These are phyloP conservation scores for Fraxinus cuspidata DNA, from an alignment of 257 asterid species.

Conservation along the genomic window DNA sequence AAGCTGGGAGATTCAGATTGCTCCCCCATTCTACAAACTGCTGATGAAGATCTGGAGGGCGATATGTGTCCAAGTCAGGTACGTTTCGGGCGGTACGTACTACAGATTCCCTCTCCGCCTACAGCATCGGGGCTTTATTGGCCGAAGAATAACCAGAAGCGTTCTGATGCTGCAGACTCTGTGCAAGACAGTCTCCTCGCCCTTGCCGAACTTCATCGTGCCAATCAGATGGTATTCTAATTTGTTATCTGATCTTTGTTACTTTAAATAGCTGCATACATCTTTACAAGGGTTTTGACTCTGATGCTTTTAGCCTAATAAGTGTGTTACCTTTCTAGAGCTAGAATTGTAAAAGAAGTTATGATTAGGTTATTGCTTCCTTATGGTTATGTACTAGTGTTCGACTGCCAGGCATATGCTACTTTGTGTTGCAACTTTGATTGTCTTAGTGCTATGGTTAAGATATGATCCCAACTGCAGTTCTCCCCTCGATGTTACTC, in stretches of 20 bases:
- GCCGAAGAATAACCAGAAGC: slow-evolving; percentile 38
- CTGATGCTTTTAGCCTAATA: neutral
- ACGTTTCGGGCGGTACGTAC: slow-evolving; percentile 45
- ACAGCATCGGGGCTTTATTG: slow-evolving; percentile 35
- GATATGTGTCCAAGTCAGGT: slow-evolving; percentile 45
- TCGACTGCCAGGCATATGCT: neutral
- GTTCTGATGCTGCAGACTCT: no score
- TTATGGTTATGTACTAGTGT: neutral
- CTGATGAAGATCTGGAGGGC: slow-evolving; percentile 40
- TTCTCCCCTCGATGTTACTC: neutral
- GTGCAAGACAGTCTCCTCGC: neutral
- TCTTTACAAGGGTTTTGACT: neutral
- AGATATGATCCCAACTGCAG: neutral
- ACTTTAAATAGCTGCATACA: neutral
- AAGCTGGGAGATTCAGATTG: slow-evolving; percentile 41
- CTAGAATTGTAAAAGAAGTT: neutral
- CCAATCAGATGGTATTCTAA: slow-evolving; percentile 10
- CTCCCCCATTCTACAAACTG: slow-evolving; percentile 34
- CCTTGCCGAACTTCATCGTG: slow-evolving; percentile 22
- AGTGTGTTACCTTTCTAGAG: neutral
- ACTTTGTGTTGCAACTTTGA: neutral
- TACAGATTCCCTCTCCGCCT: no score
- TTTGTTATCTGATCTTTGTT: neutral
- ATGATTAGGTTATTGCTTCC: no score
- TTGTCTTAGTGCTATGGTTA: neutral